Evolutionary conservation across 2,329 filamentous ascomycete genomes (phyloP).

Genomic region (Fusarium concolor): DNA sequence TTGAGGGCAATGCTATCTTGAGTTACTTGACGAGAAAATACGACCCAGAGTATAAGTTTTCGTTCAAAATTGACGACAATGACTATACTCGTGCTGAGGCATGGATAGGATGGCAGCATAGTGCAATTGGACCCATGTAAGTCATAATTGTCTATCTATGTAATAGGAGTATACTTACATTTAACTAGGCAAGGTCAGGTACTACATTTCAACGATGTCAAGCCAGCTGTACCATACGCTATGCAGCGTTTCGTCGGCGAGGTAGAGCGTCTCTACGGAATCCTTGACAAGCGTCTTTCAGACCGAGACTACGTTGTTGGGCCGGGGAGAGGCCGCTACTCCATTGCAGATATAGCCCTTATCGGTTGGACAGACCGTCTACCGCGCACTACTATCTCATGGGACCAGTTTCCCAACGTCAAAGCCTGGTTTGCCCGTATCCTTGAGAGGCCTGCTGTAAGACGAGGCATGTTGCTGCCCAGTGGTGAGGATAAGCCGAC

Average conservation of each 20-base stretch:
- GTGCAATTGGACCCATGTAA: constrained; percentile 74
- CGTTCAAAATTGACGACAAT: constrained; percentile 54
- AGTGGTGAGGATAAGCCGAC: constrained; percentile 50
- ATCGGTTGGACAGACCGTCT: constrained; percentile 74
- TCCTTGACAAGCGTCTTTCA: constrained; percentile 74
- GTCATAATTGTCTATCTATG: not conserved
- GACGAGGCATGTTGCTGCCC: constrained; percentile 79
- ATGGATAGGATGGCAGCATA: constrained; percentile 79
- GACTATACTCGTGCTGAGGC: constrained; percentile 52
- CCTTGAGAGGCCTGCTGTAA: constrained; percentile 73
- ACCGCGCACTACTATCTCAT: constrained; percentile 56
- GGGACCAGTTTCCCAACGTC: constrained; percentile 74
- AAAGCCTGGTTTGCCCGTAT: constrained; percentile 80
- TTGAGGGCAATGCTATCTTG: constrained; percentile 80
- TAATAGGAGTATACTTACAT: constrained; percentile 28
- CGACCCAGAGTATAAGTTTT: constrained; percentile 65
- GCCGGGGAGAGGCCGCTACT: constrained; percentile 64
- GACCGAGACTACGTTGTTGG: constrained; percentile 66
- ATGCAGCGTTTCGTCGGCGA: constrained; percentile 82
- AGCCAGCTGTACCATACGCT: constrained; percentile 76
- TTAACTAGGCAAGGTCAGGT: constrained; percentile 75
- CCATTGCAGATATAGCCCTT: constrained; percentile 78
- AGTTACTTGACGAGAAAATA: constrained; percentile 79
- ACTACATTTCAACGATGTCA: constrained; percentile 77
- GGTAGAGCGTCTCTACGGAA: constrained; percentile 77